Conservation (phyloP, 768 basidiomycete genomes). For the Tulasnella calospora region DNA sequence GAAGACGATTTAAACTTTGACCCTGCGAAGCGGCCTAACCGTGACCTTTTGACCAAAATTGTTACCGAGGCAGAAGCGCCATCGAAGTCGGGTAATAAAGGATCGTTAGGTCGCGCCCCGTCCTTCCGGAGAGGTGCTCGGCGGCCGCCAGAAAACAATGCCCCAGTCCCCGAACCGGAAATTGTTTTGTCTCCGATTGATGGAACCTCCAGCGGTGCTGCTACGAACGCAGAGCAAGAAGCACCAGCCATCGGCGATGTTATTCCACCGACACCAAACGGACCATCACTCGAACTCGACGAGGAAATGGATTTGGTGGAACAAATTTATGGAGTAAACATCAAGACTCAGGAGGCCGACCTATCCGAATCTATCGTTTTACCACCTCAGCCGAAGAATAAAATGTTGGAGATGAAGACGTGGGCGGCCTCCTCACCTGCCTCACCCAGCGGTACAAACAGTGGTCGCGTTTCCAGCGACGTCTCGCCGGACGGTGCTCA, state of each 20-base stretch:
- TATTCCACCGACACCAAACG: constrained; percentile 30
- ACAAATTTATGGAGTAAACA: constrained; percentile 80
- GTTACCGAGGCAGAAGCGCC: constrained; percentile 37
- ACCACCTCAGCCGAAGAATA: constrained; percentile 79
- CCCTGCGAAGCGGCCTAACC: constrained; percentile 73
- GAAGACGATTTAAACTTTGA: constrained; percentile 90
- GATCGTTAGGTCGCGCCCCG: constrained; percentile 20
- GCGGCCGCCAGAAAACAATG: neutral
- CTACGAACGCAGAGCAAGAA: neutral
- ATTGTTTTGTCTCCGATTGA: neutral
- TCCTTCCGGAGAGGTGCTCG: constrained; percentile 15
- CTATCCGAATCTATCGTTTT: constrained; percentile 80
- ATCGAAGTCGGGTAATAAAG: neutral
- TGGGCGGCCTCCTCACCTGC: constrained; percentile 64
- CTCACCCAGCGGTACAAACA: constrained; percentile 38
- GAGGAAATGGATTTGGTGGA: constrained; percentile 97
- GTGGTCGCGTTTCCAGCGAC: neutral
- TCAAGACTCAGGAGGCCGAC: constrained; percentile 65
- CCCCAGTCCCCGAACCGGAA: neutral
- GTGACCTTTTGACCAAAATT: constrained; percentile 63
- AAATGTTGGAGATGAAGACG: constrained; percentile 75
- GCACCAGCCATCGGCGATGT: constrained; percentile 13
- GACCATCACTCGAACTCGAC: constrained; percentile 43
- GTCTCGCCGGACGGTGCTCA: neutral
- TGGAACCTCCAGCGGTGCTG: neutral